Base-by-base conservation (phyloP, 1,139 yeast species). In the Geotrichum fermentans region DNA sequence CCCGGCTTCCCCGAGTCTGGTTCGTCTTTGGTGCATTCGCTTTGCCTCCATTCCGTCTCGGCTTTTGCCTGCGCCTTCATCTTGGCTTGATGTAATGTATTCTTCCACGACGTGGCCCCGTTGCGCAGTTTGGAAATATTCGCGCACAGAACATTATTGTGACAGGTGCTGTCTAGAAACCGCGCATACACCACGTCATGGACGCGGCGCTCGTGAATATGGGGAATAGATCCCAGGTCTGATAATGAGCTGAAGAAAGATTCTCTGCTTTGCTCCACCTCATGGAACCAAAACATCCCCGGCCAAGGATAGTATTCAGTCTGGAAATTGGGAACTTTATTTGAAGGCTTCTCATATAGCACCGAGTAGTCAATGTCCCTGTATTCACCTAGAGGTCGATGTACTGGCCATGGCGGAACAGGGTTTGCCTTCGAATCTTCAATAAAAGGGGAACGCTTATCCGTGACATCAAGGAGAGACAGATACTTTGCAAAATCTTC, bases 281-380 rank as follows among this genome's bases (percentile, higher is more conserved):
- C 43, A 10, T 22, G n/a, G 14, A 40, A 29, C 43, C 43, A 40
- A 30, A 13, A 40, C 10, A 21, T 40, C 11, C 30, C n/a, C 6
- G 43, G 43, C 43, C 43, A 40, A 6, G 43, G 43, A 14, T 40
- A 40, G 28, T 40, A 40, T 40, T 40, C 36, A 26, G 11, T 29
- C 18, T 40, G 33, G 16, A 18, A 30, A 30, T 20, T 29, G n/a
- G 13, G 3, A 8, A 40, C 14, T 5, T 20, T 29, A 10, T 6
- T 30, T 3, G 26, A 18, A 8, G 43, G 43, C 29, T 40, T 40
- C 21, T 40, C 43, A 13, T 40, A 40, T 18, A 40, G 36, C 16
- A 29, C 36, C n/a, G n/a, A n/a, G n/a, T n/a, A n/a, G n/a, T n/a
- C n/a, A n/a, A n/a, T n/a, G n/a, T n/a, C n/a, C n/a, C n/a, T n/a